phyloP scores from a whole-genome alignment of 345 rosid species.

The Aurinia saxatilis region DNA sequence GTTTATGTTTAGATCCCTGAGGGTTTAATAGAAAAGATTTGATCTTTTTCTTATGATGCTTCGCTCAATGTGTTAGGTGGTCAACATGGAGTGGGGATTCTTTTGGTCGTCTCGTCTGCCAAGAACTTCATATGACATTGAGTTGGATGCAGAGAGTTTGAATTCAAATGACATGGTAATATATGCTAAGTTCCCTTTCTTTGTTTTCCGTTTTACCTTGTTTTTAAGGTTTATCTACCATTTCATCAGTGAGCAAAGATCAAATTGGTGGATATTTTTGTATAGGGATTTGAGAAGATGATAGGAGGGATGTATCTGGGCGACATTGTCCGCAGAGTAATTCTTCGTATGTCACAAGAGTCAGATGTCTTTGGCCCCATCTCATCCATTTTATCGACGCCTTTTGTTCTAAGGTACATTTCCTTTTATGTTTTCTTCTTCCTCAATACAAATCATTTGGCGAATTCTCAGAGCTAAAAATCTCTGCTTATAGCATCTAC shows the following conservation, averaged over 20 bases:
- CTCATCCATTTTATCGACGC: slow-evolving; percentile 45
- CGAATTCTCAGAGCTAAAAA: background rate
- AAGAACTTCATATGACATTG: slow-evolving; percentile 78
- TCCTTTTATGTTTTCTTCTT: background rate
- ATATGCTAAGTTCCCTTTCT: background rate
- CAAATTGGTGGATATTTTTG: slow-evolving; percentile 1
- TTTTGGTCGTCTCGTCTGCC: slow-evolving; percentile 97
- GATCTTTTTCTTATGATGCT: background rate
- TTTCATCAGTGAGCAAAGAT: background rate
- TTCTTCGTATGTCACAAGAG: slow-evolving; percentile 66
- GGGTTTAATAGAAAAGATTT: background rate
- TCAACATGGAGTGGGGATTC: slow-evolving; percentile 97
- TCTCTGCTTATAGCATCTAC: background rate
- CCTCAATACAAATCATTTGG: background rate
- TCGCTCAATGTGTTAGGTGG: slow-evolving; percentile 47
- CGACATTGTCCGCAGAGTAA: slow-evolving; percentile 83
- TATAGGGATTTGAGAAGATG: slow-evolving; percentile 98
- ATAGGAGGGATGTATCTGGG: slow-evolving; percentile 96
- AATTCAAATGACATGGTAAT: slow-evolving; percentile 85
- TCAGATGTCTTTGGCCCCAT: slow-evolving; percentile 65
- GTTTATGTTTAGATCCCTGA: background rate
- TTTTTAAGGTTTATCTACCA: slow-evolving; percentile 4
- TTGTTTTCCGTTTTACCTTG: background rate
- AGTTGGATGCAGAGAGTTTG: slow-evolving; percentile 74
- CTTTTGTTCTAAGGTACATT: slow-evolving; percentile 58